These are phyloP conservation scores for Epichloe glyceriae DNA, from an alignment of 2,329 filamentous ascomycete genomes.

Conservation along the genomic window DNA sequence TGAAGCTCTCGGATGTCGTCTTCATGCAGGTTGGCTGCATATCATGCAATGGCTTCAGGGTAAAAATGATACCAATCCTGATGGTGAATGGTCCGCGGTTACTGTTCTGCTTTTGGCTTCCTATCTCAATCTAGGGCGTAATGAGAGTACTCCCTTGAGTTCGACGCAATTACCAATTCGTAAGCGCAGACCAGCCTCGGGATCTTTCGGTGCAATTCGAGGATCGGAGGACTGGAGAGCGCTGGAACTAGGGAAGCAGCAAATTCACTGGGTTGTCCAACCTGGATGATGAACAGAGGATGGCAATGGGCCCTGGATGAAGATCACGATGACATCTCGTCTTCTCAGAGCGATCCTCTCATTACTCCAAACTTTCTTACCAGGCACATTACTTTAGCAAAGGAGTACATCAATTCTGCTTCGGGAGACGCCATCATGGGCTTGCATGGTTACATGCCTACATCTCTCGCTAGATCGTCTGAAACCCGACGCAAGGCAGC, in stretches of 20 bases:
- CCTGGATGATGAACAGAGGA: constrained; percentile 47
- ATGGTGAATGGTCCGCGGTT: constrained; percentile 58
- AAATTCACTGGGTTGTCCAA: constrained; percentile 35
- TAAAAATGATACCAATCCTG: constrained; percentile 31
- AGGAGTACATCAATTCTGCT: constrained; percentile 49
- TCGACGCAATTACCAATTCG: constrained; percentile 17
- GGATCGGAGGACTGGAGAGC: constrained; percentile 33
- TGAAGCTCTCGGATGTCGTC: constrained; percentile 41
- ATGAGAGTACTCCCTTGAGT: constrained; percentile 14
- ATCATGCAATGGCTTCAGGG: constrained; percentile 53
- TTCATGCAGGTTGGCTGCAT: constrained; percentile 63
- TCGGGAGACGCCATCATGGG: constrained; percentile 43
- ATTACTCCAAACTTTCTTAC: constrained; percentile 30
- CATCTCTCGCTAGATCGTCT: constrained; percentile 36
- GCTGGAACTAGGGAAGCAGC: constrained; percentile 33
- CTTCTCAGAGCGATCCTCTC: constrained; percentile 14
- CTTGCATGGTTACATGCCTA: constrained; percentile 50
- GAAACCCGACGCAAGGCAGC: constrained; percentile 47
- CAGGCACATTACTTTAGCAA: constrained; percentile 43
- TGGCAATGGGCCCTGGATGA: constrained; percentile 63
- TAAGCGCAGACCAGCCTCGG: constrained; percentile 20
- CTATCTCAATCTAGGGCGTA: constrained; percentile 44
- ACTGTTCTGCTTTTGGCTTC: constrained; percentile 51
- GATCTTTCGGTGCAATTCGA: constrained; percentile 22
- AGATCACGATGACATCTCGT: constrained; percentile 22